These are phyloP conservation scores for Cercospora sp. DNA, from an alignment of 2,329 filamentous ascomycete species.

Conservation along the genomic window DNA sequence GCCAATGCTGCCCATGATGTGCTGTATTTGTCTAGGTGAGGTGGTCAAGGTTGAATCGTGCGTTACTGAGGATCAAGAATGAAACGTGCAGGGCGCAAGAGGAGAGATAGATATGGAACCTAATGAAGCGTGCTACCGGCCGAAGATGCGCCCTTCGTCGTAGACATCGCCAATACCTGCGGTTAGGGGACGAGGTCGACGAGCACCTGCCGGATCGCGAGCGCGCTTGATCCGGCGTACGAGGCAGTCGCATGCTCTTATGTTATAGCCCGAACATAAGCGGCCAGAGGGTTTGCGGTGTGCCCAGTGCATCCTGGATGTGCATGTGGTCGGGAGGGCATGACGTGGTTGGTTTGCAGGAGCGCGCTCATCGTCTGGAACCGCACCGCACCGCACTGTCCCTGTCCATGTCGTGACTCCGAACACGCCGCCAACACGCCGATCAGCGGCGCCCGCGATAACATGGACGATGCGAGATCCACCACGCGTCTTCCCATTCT, in stretches of 20 bases:
- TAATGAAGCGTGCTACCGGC: neutral
- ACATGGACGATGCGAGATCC: neutral
- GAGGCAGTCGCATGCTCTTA: neutral
- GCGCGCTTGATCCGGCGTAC: slow-evolving; percentile 3
- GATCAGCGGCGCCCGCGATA: neutral
- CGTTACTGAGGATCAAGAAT: neutral
- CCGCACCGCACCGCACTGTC: neutral
- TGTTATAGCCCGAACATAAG: slow-evolving; percentile 15
- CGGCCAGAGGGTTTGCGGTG: neutral
- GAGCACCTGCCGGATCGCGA: slow-evolving; percentile 3
- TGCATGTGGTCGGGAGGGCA: slow-evolving; percentile 3
- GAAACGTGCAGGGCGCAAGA: neutral
- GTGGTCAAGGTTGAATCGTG: neutral
- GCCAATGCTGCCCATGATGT: slow-evolving; percentile 22
- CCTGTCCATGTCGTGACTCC: neutral
- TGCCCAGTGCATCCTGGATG: slow-evolving; percentile 4
- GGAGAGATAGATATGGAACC: neutral
- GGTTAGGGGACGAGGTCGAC: slow-evolving; percentile 10
- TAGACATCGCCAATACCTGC: slow-evolving; percentile 6
- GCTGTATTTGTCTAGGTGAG: neutral
- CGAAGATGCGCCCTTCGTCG: slow-evolving; percentile 5
- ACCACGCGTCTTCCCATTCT: neutral
- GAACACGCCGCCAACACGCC: neutral
- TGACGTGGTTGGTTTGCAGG: neutral
- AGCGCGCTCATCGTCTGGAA: neutral